Evolutionary conservation across 169 alveolate species (phyloP).

Genomic region (Cyclospora cayetanensis): DNA sequence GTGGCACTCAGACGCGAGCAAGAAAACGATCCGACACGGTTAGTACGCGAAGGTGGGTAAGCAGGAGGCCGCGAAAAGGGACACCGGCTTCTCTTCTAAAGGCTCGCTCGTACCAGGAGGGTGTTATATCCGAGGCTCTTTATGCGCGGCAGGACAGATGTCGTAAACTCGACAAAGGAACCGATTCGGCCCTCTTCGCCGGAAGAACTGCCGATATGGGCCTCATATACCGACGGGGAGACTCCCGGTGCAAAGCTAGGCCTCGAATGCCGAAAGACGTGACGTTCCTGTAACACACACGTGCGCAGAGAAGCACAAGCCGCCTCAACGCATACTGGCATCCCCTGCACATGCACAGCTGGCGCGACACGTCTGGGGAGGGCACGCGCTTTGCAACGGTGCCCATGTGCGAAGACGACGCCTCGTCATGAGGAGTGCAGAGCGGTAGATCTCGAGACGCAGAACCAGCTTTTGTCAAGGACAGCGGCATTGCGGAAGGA

Average conservation of each 20-base stretch:
- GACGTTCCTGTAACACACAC: conserved; percentile 69
- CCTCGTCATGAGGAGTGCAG: too few species aligned
- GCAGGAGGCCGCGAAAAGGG: too few species aligned
- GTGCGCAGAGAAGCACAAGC: neutral
- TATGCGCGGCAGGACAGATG: conserved; percentile 90
- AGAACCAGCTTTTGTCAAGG: too few species aligned
- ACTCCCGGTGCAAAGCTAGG: conserved; percentile 77
- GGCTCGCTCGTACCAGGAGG: conserved; percentile 71
- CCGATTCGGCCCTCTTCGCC: conserved; percentile 86
- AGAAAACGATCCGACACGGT: too few species aligned
- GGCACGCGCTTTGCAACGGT: too few species aligned
- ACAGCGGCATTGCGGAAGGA: too few species aligned
- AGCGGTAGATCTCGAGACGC: too few species aligned
- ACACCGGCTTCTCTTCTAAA: too few species aligned
- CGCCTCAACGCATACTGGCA: neutral
- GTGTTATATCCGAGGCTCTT: conserved; percentile 89
- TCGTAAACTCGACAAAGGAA: conserved; percentile 89
- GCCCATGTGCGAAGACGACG: too few species aligned
- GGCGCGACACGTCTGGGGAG: too few species aligned
- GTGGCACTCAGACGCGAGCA: too few species aligned
- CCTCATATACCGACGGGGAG: conserved; percentile 90
- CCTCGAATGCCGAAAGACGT: conserved; percentile 79
- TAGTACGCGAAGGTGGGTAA: too few species aligned
- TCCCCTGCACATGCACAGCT: neutral
- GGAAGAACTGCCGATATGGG: conserved; percentile 89